Conservation (phyloP, 1,284 basidiomycete species). For the Boletus mariae region DNA sequence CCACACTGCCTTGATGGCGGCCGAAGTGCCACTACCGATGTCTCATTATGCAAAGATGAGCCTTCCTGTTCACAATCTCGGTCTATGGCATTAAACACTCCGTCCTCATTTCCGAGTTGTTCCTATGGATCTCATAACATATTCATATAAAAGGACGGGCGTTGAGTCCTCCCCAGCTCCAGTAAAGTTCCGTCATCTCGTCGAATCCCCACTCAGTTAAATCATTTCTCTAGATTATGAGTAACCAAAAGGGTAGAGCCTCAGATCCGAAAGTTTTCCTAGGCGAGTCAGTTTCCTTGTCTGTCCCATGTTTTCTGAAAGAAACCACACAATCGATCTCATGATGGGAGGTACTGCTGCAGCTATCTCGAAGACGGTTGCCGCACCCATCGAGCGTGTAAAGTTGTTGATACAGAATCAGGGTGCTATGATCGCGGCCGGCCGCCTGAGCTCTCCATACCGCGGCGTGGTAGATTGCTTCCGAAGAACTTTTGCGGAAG, state of each 20-base stretch:
- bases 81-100: background rate
- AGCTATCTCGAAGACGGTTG: slow-evolving; percentile 65
- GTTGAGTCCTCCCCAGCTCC: background rate
- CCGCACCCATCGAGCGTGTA: slow-evolving; percentile 72
- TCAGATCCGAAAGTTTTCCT: slow-evolving; percentile 20
- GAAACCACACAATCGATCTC: slow-evolving; percentile 38
- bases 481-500: slow-evolving; percentile 49
- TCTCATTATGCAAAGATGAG: background rate
- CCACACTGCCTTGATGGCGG: slow-evolving; percentile 1
- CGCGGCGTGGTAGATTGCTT: slow-evolving; percentile 62
- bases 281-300: slow-evolving; percentile 9
- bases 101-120: slow-evolving; percentile 12
- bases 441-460: slow-evolving; percentile 54
- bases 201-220: slow-evolving; percentile 27
- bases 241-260: slow-evolving; percentile 4
- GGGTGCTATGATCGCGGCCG: slow-evolving; percentile 52
- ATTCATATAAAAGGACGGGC: slow-evolving; percentile 12
- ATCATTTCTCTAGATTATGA: slow-evolving; percentile 10
- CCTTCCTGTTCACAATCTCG: background rate
- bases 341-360: slow-evolving; percentile 50
- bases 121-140: slow-evolving; percentile 6
- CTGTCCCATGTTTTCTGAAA: background rate
- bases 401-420: slow-evolving; percentile 71
- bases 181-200: background rate
- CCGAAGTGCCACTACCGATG: background rate